These are phyloP conservation scores for Solanum bukasovii DNA, from an alignment of 257 asterid species.

Conservation along the genomic window DNA sequence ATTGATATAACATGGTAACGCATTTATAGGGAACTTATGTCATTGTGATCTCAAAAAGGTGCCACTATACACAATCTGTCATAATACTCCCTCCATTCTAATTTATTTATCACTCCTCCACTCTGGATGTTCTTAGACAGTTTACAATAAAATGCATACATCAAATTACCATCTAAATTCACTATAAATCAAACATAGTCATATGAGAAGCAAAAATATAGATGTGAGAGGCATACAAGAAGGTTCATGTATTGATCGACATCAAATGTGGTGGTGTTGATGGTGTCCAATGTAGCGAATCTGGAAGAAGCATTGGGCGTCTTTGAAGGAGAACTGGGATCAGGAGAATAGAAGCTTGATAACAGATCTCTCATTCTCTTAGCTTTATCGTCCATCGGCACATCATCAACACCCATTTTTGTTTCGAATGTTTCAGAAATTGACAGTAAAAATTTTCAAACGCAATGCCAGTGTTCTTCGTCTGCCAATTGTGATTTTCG, in stretches of 20 bases:
- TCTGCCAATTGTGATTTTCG: background rate
- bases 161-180: background rate
- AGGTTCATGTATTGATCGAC: slow-evolving; percentile 97
- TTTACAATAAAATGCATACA: background rate
- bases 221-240: slow-evolving; percentile 37
- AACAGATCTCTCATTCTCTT: slow-evolving; percentile 95
- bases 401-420: slow-evolving; percentile 58
- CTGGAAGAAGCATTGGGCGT: slow-evolving; percentile 49
- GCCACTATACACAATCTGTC: background rate
- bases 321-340: slow-evolving; percentile 27
- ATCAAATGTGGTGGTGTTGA: slow-evolving; percentile 77
- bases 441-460: background rate
- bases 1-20: background rate
- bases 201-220: background rate
- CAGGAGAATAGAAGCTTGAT: slow-evolving; percentile 90
- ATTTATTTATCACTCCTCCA: background rate
- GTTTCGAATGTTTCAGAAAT: background rate
- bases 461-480: background rate
- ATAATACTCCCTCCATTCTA: background rate
- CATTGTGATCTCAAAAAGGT: background rate
- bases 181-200: background rate
- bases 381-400: slow-evolving; percentile 81
- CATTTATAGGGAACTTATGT: background rate
- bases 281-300: slow-evolving; percentile 93
- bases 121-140: background rate